Conservation (phyloP, 148 eudicot genomes). For the Rhododendron williamsianum region DNA sequence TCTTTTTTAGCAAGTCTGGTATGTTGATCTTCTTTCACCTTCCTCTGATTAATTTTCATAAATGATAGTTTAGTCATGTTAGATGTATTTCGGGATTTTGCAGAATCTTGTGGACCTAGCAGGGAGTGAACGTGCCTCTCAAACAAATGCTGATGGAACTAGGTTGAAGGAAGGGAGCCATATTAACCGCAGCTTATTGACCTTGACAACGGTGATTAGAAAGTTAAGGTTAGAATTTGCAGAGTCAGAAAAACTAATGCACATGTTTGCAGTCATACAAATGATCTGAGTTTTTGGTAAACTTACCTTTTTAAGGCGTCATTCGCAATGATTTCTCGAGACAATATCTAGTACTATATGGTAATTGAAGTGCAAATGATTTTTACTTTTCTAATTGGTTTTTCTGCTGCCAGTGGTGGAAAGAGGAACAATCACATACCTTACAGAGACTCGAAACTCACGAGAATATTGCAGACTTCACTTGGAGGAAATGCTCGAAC, state of each 20-base stretch:
- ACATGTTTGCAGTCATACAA: background rate
- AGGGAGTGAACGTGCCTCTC: constrained; percentile 95
- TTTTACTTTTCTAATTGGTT: background rate
- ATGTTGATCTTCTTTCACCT: constrained; percentile 21
- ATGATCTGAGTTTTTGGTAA: background rate
- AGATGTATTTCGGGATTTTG: constrained; percentile 7
- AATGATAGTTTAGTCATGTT: background rate
- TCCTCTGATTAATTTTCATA: background rate
- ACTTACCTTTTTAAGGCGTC: background rate
- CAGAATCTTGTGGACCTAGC: constrained; percentile 99
- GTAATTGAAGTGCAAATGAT: background rate
- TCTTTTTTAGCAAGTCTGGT: constrained; percentile 91
- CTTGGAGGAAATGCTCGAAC: constrained; percentile 98
- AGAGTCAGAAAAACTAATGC: background rate
- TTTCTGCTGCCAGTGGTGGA: constrained; percentile 56
- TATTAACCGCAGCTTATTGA: constrained; percentile 87
- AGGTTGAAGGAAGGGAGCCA: constrained; percentile 96
- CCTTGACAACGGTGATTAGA: constrained; percentile 86
- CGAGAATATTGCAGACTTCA: constrained; percentile 88
- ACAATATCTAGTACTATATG: background rate
- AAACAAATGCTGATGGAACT: constrained; percentile 74
- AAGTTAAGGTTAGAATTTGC: constrained; percentile 64
- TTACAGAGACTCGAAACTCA: constrained; percentile 93
- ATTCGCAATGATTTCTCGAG: background rate
- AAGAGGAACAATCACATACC: constrained; percentile 82